These are phyloP conservation scores for Hymenoscyphus scutula DNA, from an alignment of 2,329 filamentous ascomycete genomes.

Conservation along the genomic window DNA sequence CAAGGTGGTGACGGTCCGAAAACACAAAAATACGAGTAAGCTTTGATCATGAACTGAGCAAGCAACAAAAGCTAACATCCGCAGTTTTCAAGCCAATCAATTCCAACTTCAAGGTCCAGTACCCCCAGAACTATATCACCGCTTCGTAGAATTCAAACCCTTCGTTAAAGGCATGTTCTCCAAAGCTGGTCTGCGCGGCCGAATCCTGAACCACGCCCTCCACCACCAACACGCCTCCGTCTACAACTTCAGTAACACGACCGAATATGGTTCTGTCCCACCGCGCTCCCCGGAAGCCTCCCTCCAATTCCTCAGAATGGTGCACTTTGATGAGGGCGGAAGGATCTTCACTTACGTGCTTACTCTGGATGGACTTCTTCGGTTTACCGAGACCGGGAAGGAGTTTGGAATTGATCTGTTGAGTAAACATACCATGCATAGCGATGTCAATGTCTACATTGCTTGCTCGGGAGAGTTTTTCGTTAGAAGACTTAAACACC, in stretches of 20 bases:
- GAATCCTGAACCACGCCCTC: conserved; percentile 76
- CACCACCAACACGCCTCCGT: conserved; percentile 87
- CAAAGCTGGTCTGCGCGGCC: conserved; percentile 71
- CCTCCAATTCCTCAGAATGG: conserved; percentile 78
- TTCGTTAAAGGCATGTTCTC: conserved; percentile 90
- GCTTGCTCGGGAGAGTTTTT: conserved; percentile 94
- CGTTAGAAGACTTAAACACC: conserved; percentile 65
- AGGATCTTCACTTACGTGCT: conserved; percentile 90
- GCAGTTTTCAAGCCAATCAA: conserved; percentile 87
- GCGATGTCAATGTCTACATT: conserved; percentile 85
- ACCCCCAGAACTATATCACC: conserved; percentile 77
- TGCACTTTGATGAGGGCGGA: conserved; percentile 80
- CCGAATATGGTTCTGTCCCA: conserved; percentile 67
- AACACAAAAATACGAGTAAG: conserved; percentile 74
- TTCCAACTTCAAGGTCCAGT: conserved; percentile 84
- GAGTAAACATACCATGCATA: conserved; percentile 97
- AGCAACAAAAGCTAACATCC: conserved; percentile 19
- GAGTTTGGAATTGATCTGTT: conserved; percentile 93
- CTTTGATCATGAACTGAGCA: conserved; percentile 17
- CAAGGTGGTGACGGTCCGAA: conserved; percentile 42
- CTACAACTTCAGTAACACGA: conserved; percentile 81
- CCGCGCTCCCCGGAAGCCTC: conserved; percentile 69
- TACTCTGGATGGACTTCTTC: conserved; percentile 79
- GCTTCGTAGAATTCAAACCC: conserved; percentile 89
- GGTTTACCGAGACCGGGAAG: conserved; percentile 93